Evolutionary conservation across 2,329 filamentous ascomycete species (phyloP).

Genomic region (Rosellinia necatrix): DNA sequence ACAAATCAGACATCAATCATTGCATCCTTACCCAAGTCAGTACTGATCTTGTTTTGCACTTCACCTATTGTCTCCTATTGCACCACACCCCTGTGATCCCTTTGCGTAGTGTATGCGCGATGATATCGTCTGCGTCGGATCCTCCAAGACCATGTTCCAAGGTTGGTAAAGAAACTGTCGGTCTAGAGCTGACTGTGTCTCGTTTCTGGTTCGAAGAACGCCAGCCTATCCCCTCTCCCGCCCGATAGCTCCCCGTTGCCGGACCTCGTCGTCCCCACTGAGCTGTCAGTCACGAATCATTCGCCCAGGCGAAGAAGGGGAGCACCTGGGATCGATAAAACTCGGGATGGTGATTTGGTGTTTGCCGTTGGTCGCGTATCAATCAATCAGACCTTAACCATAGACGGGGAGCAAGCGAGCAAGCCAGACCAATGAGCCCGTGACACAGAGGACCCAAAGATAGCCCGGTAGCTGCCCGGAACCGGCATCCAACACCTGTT

Average conservation of each 20-base stretch:
- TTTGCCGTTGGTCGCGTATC: not conserved
- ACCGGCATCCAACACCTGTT: slow-evolving; percentile 18
- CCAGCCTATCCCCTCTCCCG: slow-evolving; percentile 9
- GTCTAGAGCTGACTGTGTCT: slow-evolving; percentile 27
- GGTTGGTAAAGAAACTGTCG: slow-evolving; percentile 22
- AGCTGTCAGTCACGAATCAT: not conserved
- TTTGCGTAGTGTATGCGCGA: slow-evolving; percentile 23
- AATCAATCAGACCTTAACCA: not conserved
- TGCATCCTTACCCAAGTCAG: too few species aligned
- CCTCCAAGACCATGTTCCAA: slow-evolving; percentile 21
- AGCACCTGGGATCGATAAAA: not conserved
- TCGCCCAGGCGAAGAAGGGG: not conserved
- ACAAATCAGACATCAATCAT: slow-evolving; percentile 8
- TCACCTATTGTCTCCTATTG: slow-evolving; percentile 5
- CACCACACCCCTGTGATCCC: slow-evolving; percentile 10
- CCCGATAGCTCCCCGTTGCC: slow-evolving; percentile 18
- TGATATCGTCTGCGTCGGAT: slow-evolving; percentile 26
- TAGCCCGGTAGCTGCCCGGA: slow-evolving; percentile 6
- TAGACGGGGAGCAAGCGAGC: slow-evolving; percentile 1
- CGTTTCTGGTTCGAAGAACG: slow-evolving; percentile 12
- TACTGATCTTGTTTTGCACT: slow-evolving; percentile 19
- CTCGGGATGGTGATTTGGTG: not conserved
- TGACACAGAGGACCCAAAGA: slow-evolving; percentile 24
- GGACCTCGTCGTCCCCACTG: slow-evolving; percentile 11
- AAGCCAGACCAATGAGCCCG: slow-evolving; percentile 16